Percentiles rank a stretch among this genome's conserved stretches.
phyloP scores from a whole-genome alignment of 1,284 basidiomycete species.

The Ganoderma boninense region DNA sequence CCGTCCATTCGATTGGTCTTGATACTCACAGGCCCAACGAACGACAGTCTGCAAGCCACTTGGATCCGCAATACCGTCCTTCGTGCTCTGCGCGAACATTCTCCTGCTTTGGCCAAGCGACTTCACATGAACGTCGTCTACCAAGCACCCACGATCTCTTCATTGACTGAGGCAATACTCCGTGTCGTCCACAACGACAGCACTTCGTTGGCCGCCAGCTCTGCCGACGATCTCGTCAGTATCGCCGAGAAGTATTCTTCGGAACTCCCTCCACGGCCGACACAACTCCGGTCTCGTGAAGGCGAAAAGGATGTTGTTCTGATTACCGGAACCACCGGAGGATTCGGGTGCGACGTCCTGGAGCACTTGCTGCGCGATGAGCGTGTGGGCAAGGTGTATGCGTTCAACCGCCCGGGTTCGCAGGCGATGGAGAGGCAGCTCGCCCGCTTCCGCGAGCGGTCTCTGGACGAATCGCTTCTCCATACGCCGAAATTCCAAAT shows the following conservation, averaged over 20 bases:
- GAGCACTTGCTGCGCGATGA: slow-evolving; percentile 27
- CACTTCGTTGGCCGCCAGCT: slow-evolving; percentile 10
- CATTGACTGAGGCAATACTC: slow-evolving; percentile 39
- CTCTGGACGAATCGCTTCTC: slow-evolving; percentile 40
- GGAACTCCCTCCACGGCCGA: slow-evolving; percentile 16
- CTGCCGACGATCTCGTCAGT: slow-evolving; percentile 20
- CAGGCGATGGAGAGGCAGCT: slow-evolving; percentile 15
- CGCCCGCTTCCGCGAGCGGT: slow-evolving; percentile 40
- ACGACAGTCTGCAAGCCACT: slow-evolving; percentile 43
- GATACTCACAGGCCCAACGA: background rate
- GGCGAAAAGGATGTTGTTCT: slow-evolving; percentile 32
- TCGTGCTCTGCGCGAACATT: slow-evolving; percentile 35
- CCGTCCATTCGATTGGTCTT: background rate
- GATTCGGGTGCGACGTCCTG: slow-evolving; percentile 33
- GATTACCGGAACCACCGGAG: slow-evolving; percentile 38
- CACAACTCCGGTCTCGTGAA: slow-evolving; percentile 5
- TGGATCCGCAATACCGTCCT: slow-evolving; percentile 46
- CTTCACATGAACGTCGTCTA: slow-evolving; percentile 47
- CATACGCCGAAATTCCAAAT: slow-evolving; percentile 41
- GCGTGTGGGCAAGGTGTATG: slow-evolving; percentile 32
- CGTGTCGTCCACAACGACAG: slow-evolving; percentile 21
- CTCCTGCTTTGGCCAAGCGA: slow-evolving; percentile 20
- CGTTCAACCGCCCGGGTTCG: slow-evolving; percentile 29
- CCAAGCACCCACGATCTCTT: slow-evolving; percentile 43
- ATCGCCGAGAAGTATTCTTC: slow-evolving; percentile 24